These are phyloP conservation scores for Yamadazyma spencermartinsiae DNA, from an alignment of 1,139 yeast genomes.

Conservation along the genomic window DNA sequence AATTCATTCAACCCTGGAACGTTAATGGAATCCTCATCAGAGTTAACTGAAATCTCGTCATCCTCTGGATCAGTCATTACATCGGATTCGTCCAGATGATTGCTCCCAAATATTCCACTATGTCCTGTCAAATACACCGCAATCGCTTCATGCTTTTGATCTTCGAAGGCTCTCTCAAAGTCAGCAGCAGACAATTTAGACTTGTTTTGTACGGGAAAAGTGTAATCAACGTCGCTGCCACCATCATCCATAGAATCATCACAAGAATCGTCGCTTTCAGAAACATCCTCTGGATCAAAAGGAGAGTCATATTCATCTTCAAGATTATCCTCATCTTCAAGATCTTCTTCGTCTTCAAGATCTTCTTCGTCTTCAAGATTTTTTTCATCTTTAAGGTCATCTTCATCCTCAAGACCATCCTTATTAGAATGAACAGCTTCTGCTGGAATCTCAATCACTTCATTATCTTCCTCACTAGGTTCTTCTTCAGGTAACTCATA, in stretches of 20 bases:
- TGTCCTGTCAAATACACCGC: no score
- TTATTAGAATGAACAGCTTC: no score
- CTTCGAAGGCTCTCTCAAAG: no score
- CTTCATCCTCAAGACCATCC: no score
- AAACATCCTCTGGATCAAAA: neutral
- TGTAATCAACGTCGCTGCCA: conserved; percentile 3
- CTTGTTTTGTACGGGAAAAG: no score
- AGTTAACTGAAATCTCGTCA: neutral
- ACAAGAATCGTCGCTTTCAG: neutral
- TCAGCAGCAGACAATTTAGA: no score
- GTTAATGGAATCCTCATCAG: neutral
- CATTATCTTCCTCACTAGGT: no score
- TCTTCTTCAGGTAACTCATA: no score
- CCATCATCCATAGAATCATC: neutral
- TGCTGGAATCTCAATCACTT: no score
- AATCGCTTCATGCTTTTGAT: no score
- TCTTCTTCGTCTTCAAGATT: neutral
- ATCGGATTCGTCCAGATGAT: no score
- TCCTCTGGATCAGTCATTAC: conserved; percentile 1
- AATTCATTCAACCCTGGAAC: conserved; percentile 2
- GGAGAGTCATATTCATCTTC: conserved; percentile 1
- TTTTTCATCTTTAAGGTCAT: neutral
- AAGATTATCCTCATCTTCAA: conserved; percentile 1
- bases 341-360: neutral
- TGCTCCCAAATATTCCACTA: no score